These are phyloP conservation scores for Ogataea nakhonphanomensis DNA, from an alignment of 805 yeast species.

Conservation along the genomic window DNA sequence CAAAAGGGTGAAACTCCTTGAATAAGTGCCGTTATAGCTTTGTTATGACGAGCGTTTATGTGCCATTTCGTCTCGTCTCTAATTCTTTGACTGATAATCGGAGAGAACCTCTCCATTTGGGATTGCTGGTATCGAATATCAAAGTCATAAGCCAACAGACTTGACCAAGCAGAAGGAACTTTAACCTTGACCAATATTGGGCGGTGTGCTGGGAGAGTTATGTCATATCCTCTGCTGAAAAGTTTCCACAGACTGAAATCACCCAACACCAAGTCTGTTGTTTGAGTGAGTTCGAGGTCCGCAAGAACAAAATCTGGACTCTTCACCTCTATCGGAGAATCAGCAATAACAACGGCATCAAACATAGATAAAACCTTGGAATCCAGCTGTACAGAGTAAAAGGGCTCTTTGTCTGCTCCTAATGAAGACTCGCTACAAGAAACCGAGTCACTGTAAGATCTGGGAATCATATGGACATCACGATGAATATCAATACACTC, in stretches of 20 bases:
- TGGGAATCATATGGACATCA: conserved; percentile 45
- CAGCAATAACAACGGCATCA: conserved; percentile 50
- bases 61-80: conserved; percentile 80
- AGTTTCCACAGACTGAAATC: conserved; percentile 36
- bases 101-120: conserved; percentile 41
- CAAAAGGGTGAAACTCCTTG: conserved; percentile 67
- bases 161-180: conserved; percentile 58
- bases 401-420: conserved; percentile 49
- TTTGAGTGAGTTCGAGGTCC: conserved; percentile 30
- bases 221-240: conserved; percentile 37
- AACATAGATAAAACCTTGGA: conserved; percentile 38
- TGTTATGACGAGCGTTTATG: conserved; percentile 42
- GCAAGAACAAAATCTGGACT: conserved; percentile 36
- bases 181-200: conserved; percentile 46
- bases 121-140: conserved; percentile 31
- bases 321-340: conserved; percentile 22
- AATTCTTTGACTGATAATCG: conserved; percentile 66
- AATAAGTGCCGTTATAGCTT: conserved; percentile 38
- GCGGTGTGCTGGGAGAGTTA: conserved; percentile 40
- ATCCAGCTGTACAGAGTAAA: conserved; percentile 44
- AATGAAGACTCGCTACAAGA: conserved; percentile 51
- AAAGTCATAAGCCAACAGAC: conserved; percentile 50
- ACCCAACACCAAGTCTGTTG: conserved; percentile 27
- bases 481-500: conserved; percentile 45
- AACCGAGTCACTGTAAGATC: conserved; percentile 38